Evolutionary conservation across 495 filamentous ascomycete species (phyloP), one percentile per base, ranked within the genome.

Genomic region (Chaetomium cochliodes): DNA sequence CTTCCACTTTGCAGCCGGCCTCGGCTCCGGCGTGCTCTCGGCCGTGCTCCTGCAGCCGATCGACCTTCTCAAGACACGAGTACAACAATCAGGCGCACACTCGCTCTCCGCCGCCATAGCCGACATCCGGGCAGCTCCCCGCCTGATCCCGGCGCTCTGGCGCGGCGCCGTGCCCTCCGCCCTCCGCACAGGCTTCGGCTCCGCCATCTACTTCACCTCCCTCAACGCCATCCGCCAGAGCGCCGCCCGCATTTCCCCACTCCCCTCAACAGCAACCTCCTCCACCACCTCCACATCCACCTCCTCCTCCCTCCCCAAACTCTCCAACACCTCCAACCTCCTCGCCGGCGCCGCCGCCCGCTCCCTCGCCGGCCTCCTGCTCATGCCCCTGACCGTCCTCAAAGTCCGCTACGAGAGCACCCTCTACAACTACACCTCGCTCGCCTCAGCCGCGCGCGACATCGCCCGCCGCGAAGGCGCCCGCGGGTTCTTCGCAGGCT

Each of bases 371-470:
- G 94, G 94, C 13, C 89, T 96, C 72, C 77, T 96, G 49, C 87
- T 98, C 79, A 98, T 97, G 92, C 94, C 94, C 8, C 85, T 98
- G 59, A 99, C 94, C 2, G 90, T 98, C 39, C 85, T 99, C 72
- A 99, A 99, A 73, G 96, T 99, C 12, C 90, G 94, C 53, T 98
- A 94, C 72, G 94, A 99, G 72, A 90, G 86, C 11, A 89, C 83
- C 61, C 78, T 91, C 52, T 99, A 97, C 80, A 77, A 82, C 33
- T 99, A 99, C 78, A 81, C 81, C n/a, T 91, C 90, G 7, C 80
- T 99, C 22, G 72, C 81, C 28, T 79, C 83, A 39, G 94, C 96
- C 0, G 85, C 82, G 4, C 83, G 79, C 16, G 90, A 93, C 68
- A 98, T 99, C 39, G 70, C 90, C 16, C 79, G 78, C 16, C 82